Conservation (phyloP, 805 yeast species). For the Candida michaelii region DNA sequence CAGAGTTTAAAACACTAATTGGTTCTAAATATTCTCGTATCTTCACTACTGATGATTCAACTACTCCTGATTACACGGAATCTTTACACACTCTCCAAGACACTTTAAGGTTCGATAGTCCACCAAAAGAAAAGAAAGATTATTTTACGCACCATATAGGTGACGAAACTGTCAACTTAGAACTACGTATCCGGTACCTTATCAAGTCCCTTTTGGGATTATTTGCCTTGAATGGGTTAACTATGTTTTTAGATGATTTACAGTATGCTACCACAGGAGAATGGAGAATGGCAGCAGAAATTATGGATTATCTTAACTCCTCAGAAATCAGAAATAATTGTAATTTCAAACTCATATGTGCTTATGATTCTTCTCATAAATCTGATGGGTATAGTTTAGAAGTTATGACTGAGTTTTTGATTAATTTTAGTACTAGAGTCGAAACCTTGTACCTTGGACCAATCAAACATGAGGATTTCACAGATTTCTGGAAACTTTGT, state of each 20-base stretch:
- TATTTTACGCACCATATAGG: conserved; percentile 7
- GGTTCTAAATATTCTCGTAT: conserved; percentile 37
- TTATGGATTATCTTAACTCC: conserved; percentile 19
- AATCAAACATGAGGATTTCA: neutral
- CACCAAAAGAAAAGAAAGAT: neutral
- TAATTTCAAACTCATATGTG: conserved; percentile 1
- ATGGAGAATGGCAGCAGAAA: conserved; percentile 28
- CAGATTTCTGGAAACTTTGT: conserved; percentile 11
- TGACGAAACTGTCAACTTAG: conserved; percentile 28
- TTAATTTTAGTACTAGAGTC: neutral
- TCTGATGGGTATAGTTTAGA: neutral
- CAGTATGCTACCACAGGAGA: conserved; percentile 43
- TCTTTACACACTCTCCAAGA: too few relatives aligned
- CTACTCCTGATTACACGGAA: neutral
- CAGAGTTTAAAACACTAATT: conserved; percentile 43
- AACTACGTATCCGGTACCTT: conserved; percentile 41
- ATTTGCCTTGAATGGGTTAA: conserved; percentile 42
- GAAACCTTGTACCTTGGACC: conserved; percentile 1
- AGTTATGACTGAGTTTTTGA: conserved; percentile 2
- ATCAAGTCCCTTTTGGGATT: conserved; percentile 43
- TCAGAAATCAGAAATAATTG: conserved; percentile 1
- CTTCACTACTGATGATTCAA: neutral
- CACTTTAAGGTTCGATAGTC: too few relatives aligned
- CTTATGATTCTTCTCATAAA: conserved; percentile 5
- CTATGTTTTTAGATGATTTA: conserved; percentile 46